Conservation (phyloP, 225 moss, liverwort and hornwort genomes). For the Pseudisothecium myosuroides region DNA sequence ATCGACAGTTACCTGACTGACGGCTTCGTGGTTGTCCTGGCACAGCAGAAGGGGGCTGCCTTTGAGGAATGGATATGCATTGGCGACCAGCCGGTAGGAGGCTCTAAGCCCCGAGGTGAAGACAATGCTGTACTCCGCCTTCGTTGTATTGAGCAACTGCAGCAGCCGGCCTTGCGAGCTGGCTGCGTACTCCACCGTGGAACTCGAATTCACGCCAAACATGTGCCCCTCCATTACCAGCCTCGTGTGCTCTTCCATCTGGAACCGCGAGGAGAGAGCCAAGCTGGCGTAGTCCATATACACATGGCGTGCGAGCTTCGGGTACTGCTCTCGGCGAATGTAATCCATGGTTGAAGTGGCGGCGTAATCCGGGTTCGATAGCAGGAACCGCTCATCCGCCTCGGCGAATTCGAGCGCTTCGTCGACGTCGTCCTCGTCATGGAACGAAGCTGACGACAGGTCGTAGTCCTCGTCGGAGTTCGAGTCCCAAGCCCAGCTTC, state of each 20-base stretch:
- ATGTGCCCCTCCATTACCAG: constrained; percentile 49
- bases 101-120: constrained; percentile 55
- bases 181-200: constrained; percentile 17
- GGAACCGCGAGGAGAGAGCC: constrained; percentile 55
- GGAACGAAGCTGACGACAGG: not conserved
- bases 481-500: constrained; percentile 1
- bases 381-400: constrained; percentile 58
- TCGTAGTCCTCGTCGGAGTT: not conserved
- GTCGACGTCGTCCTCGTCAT: not conserved
- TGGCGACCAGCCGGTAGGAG: constrained; percentile 35
- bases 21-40: constrained; percentile 71
- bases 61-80: constrained; percentile 51
- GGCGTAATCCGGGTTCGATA: constrained; percentile 43
- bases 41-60: constrained; percentile 51
- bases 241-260: constrained; percentile 65
- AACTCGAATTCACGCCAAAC: constrained; percentile 7
- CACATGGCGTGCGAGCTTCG: constrained; percentile 56
- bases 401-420: constrained; percentile 27
- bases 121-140: constrained; percentile 37
- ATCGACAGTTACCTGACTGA: constrained; percentile 2
- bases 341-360: constrained; percentile 43
- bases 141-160: constrained; percentile 44
- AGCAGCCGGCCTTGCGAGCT: constrained; percentile 46
- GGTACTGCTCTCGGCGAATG: constrained; percentile 63
- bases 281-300: constrained; percentile 67